phyloP scores from a whole-genome alignment of 2,329 filamentous ascomycete species.

The Alternaria conjuncta region DNA sequence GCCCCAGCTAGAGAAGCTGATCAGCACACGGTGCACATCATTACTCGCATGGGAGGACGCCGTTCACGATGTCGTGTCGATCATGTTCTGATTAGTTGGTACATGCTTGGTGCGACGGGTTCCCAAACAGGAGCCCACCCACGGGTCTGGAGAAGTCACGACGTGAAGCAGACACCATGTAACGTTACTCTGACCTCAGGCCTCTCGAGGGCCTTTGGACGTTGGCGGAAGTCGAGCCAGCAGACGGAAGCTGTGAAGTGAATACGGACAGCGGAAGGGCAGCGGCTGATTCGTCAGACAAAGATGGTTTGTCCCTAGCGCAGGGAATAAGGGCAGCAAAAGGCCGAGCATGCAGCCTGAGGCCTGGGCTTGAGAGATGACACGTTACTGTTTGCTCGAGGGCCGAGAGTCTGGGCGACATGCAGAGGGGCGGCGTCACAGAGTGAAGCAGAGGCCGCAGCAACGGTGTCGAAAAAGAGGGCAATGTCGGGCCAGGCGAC shows the following conservation, averaged over 20 bases:
- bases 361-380: constrained; percentile 15
- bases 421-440: background rate
- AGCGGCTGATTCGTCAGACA: constrained; percentile 13
- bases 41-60: constrained; percentile 4
- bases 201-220: background rate
- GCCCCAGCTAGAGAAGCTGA: background rate
- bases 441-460: constrained; percentile 5
- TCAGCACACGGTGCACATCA: constrained; percentile 13
- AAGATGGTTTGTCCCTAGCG: constrained; percentile 2
- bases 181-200: constrained; percentile 15
- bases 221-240: background rate
- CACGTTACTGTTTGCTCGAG: constrained; percentile 10
- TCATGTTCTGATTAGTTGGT: constrained; percentile 5
- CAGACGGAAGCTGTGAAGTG: background rate
- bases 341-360: constrained; percentile 11
- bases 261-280: constrained; percentile 2
- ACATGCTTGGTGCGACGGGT: constrained; percentile 6
- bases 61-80: constrained; percentile 12
- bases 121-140: constrained; percentile 1
- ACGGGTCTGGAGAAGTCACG: background rate
- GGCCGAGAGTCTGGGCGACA: background rate
- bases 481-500: background rate
- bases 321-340: constrained; percentile 12
- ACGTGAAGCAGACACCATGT: constrained; percentile 10
- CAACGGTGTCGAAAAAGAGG: background rate